Conservation (phyloP, 2,329 filamentous ascomycete species). For the Westerdykella aurantiaca region DNA sequence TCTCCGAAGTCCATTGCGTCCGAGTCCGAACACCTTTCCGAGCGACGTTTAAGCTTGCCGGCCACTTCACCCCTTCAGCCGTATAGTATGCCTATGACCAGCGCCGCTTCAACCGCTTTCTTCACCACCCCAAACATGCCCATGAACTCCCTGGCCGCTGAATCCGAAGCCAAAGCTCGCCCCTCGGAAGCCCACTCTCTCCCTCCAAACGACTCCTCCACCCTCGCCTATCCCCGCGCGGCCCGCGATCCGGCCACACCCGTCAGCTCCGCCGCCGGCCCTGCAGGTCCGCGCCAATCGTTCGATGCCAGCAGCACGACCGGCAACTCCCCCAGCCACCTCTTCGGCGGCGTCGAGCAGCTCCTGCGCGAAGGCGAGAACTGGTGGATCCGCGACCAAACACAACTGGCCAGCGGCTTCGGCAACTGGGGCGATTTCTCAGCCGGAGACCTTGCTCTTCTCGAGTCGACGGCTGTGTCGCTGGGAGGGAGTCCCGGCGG, state of each 20-base stretch:
- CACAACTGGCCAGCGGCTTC: slow-evolving; percentile 55
- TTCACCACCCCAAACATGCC: slow-evolving; percentile 5
- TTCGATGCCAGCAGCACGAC: slow-evolving; percentile 20
- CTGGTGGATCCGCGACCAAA: slow-evolving; percentile 58
- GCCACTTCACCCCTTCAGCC: slow-evolving; percentile 16
- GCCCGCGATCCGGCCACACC: slow-evolving; percentile 25
- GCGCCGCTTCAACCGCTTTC: slow-evolving; percentile 20
- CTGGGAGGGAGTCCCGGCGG: slow-evolving; percentile 2
- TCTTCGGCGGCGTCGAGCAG: slow-evolving; percentile 57
- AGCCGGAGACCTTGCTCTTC: slow-evolving; percentile 25
- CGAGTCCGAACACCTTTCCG: slow-evolving; percentile 12
- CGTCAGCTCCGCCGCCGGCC: slow-evolving; percentile 14
- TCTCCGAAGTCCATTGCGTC: slow-evolving; percentile 19
- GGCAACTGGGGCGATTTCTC: slow-evolving; percentile 51
- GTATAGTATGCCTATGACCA: slow-evolving; percentile 26
- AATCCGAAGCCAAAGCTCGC: slow-evolving; percentile 19
- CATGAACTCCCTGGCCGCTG: slow-evolving; percentile 4
- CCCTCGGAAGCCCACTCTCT: slow-evolving; percentile 24
- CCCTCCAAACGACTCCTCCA: slow-evolving; percentile 26
- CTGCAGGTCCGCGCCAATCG: slow-evolving; percentile 13
- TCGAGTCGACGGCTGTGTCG: slow-evolving; percentile 17
- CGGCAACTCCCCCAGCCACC: slow-evolving; percentile 43
- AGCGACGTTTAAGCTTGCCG: slow-evolving; percentile 1
- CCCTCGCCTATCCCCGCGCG: slow-evolving; percentile 27
- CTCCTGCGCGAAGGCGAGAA: slow-evolving; percentile 59